phyloP scores from a whole-genome alignment of 2,329 filamentous ascomycete species.

The Seiridium cupressi region DNA sequence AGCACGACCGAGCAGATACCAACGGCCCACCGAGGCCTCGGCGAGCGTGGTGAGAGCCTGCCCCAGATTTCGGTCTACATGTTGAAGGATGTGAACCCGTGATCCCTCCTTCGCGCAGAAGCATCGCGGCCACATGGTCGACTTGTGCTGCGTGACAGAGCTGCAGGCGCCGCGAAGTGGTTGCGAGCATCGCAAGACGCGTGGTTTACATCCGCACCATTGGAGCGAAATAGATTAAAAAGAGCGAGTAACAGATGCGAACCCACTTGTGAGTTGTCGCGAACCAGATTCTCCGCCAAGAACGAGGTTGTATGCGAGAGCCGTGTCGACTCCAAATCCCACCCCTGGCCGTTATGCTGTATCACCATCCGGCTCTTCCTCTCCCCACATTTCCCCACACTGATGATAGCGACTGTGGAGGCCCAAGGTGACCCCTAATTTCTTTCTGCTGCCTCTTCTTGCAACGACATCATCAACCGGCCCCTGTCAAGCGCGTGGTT shows the following conservation, averaged over 20 bases:
- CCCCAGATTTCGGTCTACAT: neutral
- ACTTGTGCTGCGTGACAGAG: neutral
- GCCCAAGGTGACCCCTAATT: neutral
- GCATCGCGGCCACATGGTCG: neutral
- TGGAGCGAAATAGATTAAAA: conserved; percentile 2
- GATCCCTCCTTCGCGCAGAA: neutral
- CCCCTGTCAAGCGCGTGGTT: neutral
- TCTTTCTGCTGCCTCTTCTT: neutral
- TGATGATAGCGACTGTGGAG: neutral
- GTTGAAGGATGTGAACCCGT: neutral
- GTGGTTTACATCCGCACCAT: neutral
- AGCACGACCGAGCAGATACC: neutral
- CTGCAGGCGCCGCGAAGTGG: neutral
- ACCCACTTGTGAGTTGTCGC: neutral
- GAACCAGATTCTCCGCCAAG: conserved; percentile 3
- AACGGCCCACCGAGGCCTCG: neutral
- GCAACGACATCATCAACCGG: neutral
- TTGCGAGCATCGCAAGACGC: neutral
- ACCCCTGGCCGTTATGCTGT: neutral
- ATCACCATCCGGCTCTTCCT: neutral
- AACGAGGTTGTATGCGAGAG: neutral
- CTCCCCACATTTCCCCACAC: neutral
- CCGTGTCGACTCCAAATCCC: neutral
- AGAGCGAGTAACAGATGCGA: neutral
- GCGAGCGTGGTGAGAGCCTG: neutral